A percentile compares a stretch with the other conserved stretches of the same genome.
These are phyloP conservation scores for Dothistroma pini DNA, from an alignment of 2,329 filamentous ascomycete species.

Conservation along the genomic window DNA sequence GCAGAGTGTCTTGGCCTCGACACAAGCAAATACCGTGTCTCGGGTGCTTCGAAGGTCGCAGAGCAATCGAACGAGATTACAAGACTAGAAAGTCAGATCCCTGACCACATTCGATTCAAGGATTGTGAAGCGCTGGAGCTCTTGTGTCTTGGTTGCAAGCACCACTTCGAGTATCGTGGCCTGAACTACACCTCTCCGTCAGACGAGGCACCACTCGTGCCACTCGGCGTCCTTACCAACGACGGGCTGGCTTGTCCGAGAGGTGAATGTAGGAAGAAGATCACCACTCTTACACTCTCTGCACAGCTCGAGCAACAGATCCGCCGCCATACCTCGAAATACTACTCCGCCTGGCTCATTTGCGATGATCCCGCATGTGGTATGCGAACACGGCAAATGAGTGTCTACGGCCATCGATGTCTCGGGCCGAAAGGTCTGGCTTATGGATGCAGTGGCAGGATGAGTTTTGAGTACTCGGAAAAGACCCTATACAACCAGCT, in stretches of 20 bases:
- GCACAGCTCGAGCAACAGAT: conserved; percentile 86
- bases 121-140: conserved; percentile 73
- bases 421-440: conserved; percentile 82
- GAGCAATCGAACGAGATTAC: conserved; percentile 69
- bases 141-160: conserved; percentile 77
- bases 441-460: conserved; percentile 77
- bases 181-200: conserved; percentile 47
- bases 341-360: conserved; percentile 89
- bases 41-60: conserved; percentile 48
- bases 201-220: conserved; percentile 33
- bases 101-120: conserved; percentile 84
- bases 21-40: conserved; percentile 77
- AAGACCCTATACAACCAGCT: conserved; percentile 94
- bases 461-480: conserved; percentile 84
- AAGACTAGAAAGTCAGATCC: conserved; percentile 89
- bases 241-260: conserved; percentile 70
- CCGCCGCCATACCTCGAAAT: conserved; percentile 70
- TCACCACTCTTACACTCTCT: conserved; percentile 70
- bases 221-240: conserved; percentile 61
- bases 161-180: conserved; percentile 70
- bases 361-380: conserved; percentile 89
- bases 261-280: conserved; percentile 57
- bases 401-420: conserved; percentile 86
- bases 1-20: conserved; percentile 94
- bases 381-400: conserved; percentile 84